Base-by-base conservation (phyloP, 2,329 filamentous ascomycete genomes). In the Arthroderma sp. region DNA sequence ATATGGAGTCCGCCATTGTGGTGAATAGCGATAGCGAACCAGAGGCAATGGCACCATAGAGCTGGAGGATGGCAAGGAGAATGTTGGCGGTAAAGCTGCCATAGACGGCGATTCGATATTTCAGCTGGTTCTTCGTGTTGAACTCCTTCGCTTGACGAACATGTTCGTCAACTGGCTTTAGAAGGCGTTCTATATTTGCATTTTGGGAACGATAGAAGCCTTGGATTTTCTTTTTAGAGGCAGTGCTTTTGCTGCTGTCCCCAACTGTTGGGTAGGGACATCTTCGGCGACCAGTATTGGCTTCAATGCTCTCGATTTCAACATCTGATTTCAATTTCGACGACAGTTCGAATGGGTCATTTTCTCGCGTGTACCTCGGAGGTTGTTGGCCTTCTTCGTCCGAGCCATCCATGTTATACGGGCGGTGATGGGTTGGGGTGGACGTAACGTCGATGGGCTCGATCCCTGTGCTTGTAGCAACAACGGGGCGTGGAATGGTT, bases 11-110 rank as follows among this genome's bases (percentile, higher is more conserved):
- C 10, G 88, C 89, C 84, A 94, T 94, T 50, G 89, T 98, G 10
- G 91, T 95, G 68, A 96, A 95, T 39, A 98, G 78, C 4, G 89
- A 94, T 32, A 96, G 75, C n/a, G 87, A 95, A 39, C 83, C 80
- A 0, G 88, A 94, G 0, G 83, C 78, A 38, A 85, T 75, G 49
- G 91, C 91, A 37, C 82, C 91, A 60, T 93, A 98, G 33, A 95
- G 69, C 64, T 98, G 91, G 11, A 98, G 72, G 3, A 73, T 72
- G 0, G 88, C 79, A 4, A 98, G 73, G 29, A 83, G 50, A 46
- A 95, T 62, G 56, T 96, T 96, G 47, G 88, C 89, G 1, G 68
- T 76, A 54, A 95, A 85, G 33, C 70, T 77, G 27, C 77, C 79
- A 44, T 75, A 71, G 40, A 82, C 76, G 4, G 79, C 79, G 49